Evolutionary conservation across 2,329 filamentous ascomycete species (phyloP).

Genomic region (Fusarium hainanense): DNA sequence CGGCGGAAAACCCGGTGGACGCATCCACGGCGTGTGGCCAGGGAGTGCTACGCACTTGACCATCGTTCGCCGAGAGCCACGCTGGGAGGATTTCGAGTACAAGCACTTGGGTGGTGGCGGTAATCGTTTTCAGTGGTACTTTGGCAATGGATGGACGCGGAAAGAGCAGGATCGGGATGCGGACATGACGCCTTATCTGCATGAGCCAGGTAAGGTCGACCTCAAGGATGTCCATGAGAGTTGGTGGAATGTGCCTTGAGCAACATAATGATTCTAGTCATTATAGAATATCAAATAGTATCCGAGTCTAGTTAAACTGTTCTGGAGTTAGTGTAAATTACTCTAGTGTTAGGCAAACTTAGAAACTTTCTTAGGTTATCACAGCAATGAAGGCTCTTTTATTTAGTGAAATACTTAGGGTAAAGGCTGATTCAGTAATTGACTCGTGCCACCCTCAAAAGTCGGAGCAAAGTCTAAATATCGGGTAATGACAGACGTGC

Average conservation of each 20-base stretch:
- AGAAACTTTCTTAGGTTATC: too few species aligned
- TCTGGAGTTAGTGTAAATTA: too few species aligned
- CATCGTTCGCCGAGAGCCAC: neutral
- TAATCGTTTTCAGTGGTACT: conserved; percentile 1
- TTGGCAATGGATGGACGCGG: neutral
- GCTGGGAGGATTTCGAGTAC: conserved; percentile 1
- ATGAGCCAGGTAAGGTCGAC: neutral
- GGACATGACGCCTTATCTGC: neutral
- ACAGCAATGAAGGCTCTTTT: too few species aligned
- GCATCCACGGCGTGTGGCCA: neutral
- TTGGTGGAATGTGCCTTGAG: neutral
- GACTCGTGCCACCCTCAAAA: too few species aligned
- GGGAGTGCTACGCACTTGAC: conserved; percentile 1
- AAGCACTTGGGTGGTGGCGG: neutral
- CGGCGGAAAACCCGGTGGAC: neutral
- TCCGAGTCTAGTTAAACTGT: too few species aligned
- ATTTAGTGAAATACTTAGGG: too few species aligned
- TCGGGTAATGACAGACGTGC: too few species aligned
- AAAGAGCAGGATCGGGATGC: neutral
- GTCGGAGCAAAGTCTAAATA: too few species aligned
- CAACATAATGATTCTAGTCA: rapidly evolving
- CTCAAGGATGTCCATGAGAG: neutral
- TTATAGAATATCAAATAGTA: too few species aligned
- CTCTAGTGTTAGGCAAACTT: too few species aligned
- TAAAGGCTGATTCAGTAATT: too few species aligned